Base-by-base conservation (phyloP, 768 basidiomycete species). In the Roridomyces roridus region DNA sequence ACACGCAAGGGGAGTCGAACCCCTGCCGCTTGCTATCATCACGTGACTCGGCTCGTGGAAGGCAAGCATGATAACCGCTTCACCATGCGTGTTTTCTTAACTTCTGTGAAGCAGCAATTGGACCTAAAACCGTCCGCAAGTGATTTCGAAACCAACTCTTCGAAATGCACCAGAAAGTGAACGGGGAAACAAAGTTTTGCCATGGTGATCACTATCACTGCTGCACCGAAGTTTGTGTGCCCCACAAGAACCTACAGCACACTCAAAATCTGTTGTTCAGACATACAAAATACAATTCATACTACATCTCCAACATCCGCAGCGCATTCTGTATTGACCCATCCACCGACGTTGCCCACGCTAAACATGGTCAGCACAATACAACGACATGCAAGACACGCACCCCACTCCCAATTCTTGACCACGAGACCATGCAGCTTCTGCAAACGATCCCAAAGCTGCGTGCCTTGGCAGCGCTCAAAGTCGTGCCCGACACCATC, bases 61-160 rank as follows among this genome's bases (percentile, higher is more conserved):
- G 87, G 87, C 87, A 89, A 89, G 88, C 87, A 90, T 90, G 87
- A 89, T 89, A 89, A 88, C 88, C 87, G 80, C 85, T 89, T 89
- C 88, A 89, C 88, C 88, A 89, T 86, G 18, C 7, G 29, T 14
- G 29, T 31, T 6, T 31, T 7, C 29, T 6, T 31, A 7, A 14
- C 29, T 7, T 31, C 6, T 31, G 29, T 14, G 14, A 31, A 31
- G 14, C 14, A 14, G 6, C 6, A 7, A 31, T 31, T 7, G 7
- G 6, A 31, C 14, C 7, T 14, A 31, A 14, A 31, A 14, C 29
- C 14, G 29, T 31, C 29, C 6, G 14, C 7, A 14, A 14, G 29
- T 31, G 29, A 14, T 31, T 6, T 31, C 7, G 29, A 6, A 14
- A 31, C 7, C 29, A 7, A 14, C 14, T 31, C 7, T 7, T 31